A percentile compares a stretch with the other conserved stretches of the same genome.
Evolutionary conservation across 306 rosid species (phyloP).

Genomic region (Begonia masoniana): DNA sequence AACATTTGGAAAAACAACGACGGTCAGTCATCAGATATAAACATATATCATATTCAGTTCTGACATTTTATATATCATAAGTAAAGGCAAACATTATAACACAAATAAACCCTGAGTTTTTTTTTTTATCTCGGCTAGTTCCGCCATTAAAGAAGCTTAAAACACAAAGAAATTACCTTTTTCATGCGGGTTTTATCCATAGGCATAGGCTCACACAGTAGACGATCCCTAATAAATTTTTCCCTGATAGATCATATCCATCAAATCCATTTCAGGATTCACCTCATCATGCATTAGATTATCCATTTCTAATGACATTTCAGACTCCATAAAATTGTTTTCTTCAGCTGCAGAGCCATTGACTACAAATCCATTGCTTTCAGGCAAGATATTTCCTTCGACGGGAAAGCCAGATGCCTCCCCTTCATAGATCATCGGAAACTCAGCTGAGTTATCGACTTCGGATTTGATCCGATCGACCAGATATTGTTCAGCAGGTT

Average conservation of each 20-base stretch:
- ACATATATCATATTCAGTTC: too few relatives aligned
- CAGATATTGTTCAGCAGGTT: neutral
- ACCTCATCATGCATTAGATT: conserved; percentile 9
- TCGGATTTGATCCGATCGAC: neutral
- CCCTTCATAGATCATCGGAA: neutral
- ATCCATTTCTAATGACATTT: conserved; percentile 17
- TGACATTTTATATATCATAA: too few relatives aligned
- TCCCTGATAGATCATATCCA: conserved; percentile 20
- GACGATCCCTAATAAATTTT: neutral
- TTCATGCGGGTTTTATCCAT: too few relatives aligned
- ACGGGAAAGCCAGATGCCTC: neutral
- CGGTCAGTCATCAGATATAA: too few relatives aligned
- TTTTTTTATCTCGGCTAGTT: too few relatives aligned
- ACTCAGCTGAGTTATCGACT: neutral
- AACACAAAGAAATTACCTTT: too few relatives aligned
- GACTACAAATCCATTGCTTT: neutral
- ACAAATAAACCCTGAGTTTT: too few relatives aligned
- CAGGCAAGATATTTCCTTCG: conserved; percentile 7
- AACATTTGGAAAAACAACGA: too few relatives aligned
- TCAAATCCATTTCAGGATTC: conserved; percentile 29
- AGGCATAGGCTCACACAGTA: too few relatives aligned
- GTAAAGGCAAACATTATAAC: too few relatives aligned
- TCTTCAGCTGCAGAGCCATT: neutral
- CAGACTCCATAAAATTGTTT: conserved; percentile 3
- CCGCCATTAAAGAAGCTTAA: too few relatives aligned